Conservation (phyloP, 2,329 filamentous ascomycete species). For the Graphilbum sp. region DNA sequence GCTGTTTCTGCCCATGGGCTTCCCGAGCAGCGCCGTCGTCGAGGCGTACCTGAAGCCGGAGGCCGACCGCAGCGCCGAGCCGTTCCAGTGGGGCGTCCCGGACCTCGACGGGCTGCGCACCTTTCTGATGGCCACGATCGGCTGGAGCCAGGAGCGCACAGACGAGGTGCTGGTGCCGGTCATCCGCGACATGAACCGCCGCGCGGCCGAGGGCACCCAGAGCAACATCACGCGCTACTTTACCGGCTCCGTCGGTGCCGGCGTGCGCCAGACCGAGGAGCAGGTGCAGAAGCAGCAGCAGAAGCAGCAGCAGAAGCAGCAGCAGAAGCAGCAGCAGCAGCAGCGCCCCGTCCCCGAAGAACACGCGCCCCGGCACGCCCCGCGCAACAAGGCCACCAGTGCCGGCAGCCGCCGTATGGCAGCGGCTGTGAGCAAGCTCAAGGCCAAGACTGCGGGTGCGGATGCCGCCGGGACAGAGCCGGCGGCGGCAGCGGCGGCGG, state of each 20-base stretch:
- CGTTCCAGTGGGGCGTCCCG: conserved; percentile 90
- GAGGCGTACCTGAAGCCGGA: conserved; percentile 76
- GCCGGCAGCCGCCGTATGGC: conserved; percentile 17
- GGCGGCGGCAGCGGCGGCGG: too few relatives aligned
- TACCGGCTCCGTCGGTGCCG: conserved; percentile 41
- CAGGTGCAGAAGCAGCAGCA: conserved; percentile 3
- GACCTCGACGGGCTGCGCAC: conserved; percentile 71
- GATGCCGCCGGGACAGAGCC: too few relatives aligned
- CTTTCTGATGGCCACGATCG: conserved; percentile 83
- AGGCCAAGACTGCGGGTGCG: conserved; percentile 10
- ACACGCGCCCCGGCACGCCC: conserved; percentile 14
- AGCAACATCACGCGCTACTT: conserved; percentile 93
- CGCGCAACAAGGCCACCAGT: conserved; percentile 6
- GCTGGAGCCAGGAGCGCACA: conserved; percentile 80
- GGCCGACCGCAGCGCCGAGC: conserved; percentile 61
- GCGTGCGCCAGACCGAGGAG: conserved; percentile 7
- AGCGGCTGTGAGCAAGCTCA: conserved; percentile 16
- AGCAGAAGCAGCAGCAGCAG: conserved; percentile 1
- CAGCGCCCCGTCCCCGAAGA: too few relatives aligned
- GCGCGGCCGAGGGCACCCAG: conserved; percentile 82
- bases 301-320: conserved; percentile 3
- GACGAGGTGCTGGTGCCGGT: conserved; percentile 94
- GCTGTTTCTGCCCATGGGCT: conserved; percentile 66
- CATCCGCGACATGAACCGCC: conserved; percentile 83
- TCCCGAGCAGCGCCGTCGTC: conserved; percentile 64